Evolutionary conservation across 164 flowering plant genomes (phyloP).

Genomic region (Saururus chinensis): DNA sequence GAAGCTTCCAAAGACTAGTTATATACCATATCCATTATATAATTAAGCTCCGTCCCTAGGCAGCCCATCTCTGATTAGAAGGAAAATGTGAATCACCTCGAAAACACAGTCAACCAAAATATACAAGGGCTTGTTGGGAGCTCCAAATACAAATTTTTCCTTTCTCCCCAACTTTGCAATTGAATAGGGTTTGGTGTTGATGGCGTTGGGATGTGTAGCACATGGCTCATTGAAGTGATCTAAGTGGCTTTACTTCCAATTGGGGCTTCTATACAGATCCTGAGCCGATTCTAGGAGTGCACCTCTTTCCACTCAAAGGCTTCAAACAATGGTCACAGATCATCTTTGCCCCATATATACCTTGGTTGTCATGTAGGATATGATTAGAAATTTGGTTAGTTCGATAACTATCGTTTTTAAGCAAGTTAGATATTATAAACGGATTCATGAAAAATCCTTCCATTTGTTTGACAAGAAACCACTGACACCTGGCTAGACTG

Average conservation of each 20-base stretch:
- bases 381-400: neutral
- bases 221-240: slow-evolving; percentile 3
- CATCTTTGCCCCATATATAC: neutral
- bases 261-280: neutral
- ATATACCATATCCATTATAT: neutral
- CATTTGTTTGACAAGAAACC: too few relatives aligned
- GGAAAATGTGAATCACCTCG: neutral
- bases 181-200: neutral
- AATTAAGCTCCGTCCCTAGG: neutral
- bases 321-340: slow-evolving; percentile 1
- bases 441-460: too few relatives aligned
- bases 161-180: neutral
- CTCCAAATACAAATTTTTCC: slow-evolving; percentile 7
- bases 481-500: too few relatives aligned
- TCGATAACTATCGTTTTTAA: too few relatives aligned
- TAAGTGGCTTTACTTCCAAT: slow-evolving; percentile 18
- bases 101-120: slow-evolving; percentile 1
- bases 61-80: neutral
- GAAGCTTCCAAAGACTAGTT: slow-evolving; percentile 1
- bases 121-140: neutral
- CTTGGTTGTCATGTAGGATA: neutral
- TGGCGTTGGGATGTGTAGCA: slow-evolving; percentile 14
- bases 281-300: neutral
- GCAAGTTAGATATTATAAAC: too few relatives aligned
- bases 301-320: slow-evolving; percentile 2